Conservation (phyloP, 2,329 filamentous ascomycete genomes). For the Cladorrhinum sp. region DNA sequence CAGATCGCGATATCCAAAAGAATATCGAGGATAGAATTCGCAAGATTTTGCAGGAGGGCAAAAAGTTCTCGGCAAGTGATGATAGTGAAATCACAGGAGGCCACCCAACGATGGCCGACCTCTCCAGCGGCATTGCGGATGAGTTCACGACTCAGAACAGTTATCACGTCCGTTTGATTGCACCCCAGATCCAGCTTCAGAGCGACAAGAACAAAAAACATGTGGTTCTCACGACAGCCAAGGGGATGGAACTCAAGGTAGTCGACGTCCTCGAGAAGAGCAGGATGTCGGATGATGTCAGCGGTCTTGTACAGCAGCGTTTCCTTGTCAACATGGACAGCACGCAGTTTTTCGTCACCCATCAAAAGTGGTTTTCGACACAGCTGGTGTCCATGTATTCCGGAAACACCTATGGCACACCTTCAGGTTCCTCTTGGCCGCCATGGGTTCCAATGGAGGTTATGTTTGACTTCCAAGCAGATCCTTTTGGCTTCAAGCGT, state of each 20-base stretch:
- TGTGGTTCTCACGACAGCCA: slow-evolving; percentile 93
- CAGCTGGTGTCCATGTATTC: slow-evolving; percentile 90
- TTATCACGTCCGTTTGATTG: slow-evolving; percentile 92
- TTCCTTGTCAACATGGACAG: slow-evolving; percentile 97
- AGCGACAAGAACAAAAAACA: slow-evolving; percentile 98
- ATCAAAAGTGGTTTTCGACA: slow-evolving; percentile 82
- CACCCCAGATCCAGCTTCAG: slow-evolving; percentile 95
- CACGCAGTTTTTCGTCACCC: slow-evolving; percentile 96
- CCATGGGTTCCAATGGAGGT: slow-evolving; percentile 98
- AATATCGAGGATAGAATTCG: slow-evolving; percentile 83
- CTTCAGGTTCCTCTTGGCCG: slow-evolving; percentile 84
- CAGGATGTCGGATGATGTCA: slow-evolving; percentile 86
- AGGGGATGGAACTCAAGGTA: slow-evolving; percentile 97
- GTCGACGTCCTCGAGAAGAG: slow-evolving; percentile 98
- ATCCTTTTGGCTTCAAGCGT: slow-evolving; percentile 96
- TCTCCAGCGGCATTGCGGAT: slow-evolving; percentile 73
- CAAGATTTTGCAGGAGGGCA: slow-evolving; percentile 79
- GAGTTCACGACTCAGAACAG: slow-evolving; percentile 90
- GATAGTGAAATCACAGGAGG: slow-evolving; percentile 44
- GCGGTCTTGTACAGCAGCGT: slow-evolving; percentile 88
- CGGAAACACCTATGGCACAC: slow-evolving; percentile 86
- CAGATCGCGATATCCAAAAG: slow-evolving; percentile 56
- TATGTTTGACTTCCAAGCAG: slow-evolving; percentile 93
- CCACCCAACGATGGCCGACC: slow-evolving; percentile 52
- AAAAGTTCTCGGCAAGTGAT: slow-evolving; percentile 74